These are phyloP conservation scores for Udeniomyces megalosporus DNA, from an alignment of 768 basidiomycete genomes.

Conservation along the genomic window DNA sequence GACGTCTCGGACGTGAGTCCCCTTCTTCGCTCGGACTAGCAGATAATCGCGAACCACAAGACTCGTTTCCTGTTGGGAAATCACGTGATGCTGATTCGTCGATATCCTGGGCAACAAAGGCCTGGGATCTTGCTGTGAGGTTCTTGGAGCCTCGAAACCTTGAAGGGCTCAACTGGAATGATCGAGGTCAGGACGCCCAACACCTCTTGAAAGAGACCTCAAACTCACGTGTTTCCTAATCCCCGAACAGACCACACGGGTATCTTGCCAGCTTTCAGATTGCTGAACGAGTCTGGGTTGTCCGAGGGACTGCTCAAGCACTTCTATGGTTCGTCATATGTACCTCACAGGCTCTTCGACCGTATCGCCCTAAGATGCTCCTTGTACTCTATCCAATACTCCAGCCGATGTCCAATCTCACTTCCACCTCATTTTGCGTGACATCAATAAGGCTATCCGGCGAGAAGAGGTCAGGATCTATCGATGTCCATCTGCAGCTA, in stretches of 20 bases:
- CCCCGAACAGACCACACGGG: constrained; percentile 5
- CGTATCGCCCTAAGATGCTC: no score
- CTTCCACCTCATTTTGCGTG: constrained; percentile 3
- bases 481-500: not conserved
- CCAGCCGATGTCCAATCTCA: not conserved
- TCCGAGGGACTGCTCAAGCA: constrained; percentile 8
- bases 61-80: no score
- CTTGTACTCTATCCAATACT: not conserved
- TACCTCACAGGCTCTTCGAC: no score
- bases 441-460: not conserved
- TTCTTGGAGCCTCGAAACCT: constrained; percentile 42
- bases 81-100: not conserved
- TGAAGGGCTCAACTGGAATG: constrained; percentile 37
- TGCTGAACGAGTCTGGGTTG: constrained; percentile 4
- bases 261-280: constrained; percentile 7
- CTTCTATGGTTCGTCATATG: constrained; percentile 3
- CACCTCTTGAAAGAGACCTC: no score
- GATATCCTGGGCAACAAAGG: constrained; percentile 32
- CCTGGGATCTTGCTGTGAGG: constrained; percentile 42
- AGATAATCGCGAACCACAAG: no score
- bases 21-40: no score
- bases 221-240: not conserved
- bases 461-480: constrained; percentile 3
- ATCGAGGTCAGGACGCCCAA: constrained; percentile 39
- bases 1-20: not conserved